These are phyloP conservation scores for Galerina marginata DNA, from an alignment of 768 basidiomycete species.

Conservation along the genomic window DNA sequence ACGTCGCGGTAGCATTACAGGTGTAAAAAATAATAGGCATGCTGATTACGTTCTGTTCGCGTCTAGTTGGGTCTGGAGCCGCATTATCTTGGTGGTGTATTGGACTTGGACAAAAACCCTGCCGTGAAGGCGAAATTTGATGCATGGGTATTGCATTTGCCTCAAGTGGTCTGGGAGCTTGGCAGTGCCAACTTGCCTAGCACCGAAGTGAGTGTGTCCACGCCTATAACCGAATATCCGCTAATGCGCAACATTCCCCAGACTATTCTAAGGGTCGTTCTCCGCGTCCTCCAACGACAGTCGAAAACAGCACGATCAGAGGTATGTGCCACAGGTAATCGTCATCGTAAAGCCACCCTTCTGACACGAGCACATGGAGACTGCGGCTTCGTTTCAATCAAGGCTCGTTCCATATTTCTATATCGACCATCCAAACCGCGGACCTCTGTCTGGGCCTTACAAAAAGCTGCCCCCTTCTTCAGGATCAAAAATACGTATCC, in stretches of 20 bases:
- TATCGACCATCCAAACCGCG: conserved; percentile 76
- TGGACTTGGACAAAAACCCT: conserved; percentile 15
- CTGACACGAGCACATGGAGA: conserved; percentile 25
- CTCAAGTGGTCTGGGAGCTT: conserved; percentile 86
- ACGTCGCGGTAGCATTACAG: conserved; percentile 25
- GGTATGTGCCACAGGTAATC: conserved; percentile 39
- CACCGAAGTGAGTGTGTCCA: conserved; percentile 58
- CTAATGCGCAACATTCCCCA: conserved; percentile 27
- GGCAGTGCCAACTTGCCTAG: conserved; percentile 57
- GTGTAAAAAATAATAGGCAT: not conserved
- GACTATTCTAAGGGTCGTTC: conserved; percentile 65
- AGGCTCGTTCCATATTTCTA: conserved; percentile 83
- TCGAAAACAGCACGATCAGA: conserved; percentile 46
- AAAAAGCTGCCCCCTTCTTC: conserved; percentile 55
- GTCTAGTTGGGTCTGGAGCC: conserved; percentile 14
- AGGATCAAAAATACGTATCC: conserved; percentile 46
- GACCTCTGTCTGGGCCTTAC: conserved; percentile 79
- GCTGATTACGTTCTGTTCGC: not conserved
- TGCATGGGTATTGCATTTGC: conserved; percentile 78
- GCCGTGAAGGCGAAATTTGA: conserved; percentile 42
- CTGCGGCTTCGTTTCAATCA: conserved; percentile 51
- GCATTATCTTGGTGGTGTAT: conserved; percentile 7
- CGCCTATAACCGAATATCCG: not conserved
- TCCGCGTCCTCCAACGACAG: conserved; percentile 64
- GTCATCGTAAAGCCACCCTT: conserved; percentile 4